Base-by-base conservation (phyloP, 371 early-diverging fungal species). In the Chytridiales sp. region DNA sequence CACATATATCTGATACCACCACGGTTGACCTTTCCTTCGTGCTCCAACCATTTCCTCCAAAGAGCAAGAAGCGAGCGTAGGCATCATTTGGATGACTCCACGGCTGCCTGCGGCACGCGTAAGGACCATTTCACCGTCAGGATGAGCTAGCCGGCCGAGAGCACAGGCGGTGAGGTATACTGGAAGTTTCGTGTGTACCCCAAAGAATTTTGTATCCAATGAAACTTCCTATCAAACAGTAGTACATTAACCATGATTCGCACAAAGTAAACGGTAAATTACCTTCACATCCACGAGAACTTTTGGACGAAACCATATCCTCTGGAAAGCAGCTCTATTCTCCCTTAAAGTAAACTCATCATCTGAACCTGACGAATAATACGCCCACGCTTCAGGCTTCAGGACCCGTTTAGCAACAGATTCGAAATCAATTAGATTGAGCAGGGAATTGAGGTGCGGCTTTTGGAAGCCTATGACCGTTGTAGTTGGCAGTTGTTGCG, bases 1-100 rank as follows among this genome's bases (percentile, higher is more conserved):
- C 24, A 94, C 92, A 64, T 94, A 97, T 24, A 97, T 1, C 71
- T 97, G 98, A 66, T 92, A 84, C 90, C 91, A 95, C 65, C 81
- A 82, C 15, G 73, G 67, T 42, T 81, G 79, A 35, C 67, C 64
- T 8, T 61, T 59, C 22, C 61, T 48, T 2, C 75, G 2, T n/a
- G 77, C 77, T n/a, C 65, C 72, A 26, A 77, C 73, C 39, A 85
- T 80, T 48, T 86, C 85, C 31, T 82, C 86, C 65, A 89, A 55
- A 8, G 87, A 85, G 54, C 87, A 89, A 13, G 85, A 85, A 6
- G 89, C 84, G 13, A 87, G 70, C 1, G 89, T 88, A 9, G 89
- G 87, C 41, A 88, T 77, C 87, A 88, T 88, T 59, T 75, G 76
- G 24, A 78, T 64, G 56, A 75, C 66, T 13, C 64, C 66, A 15